Base-by-base conservation (phyloP, 352 stramenopile species). In the Pythium plurisporium region DNA sequence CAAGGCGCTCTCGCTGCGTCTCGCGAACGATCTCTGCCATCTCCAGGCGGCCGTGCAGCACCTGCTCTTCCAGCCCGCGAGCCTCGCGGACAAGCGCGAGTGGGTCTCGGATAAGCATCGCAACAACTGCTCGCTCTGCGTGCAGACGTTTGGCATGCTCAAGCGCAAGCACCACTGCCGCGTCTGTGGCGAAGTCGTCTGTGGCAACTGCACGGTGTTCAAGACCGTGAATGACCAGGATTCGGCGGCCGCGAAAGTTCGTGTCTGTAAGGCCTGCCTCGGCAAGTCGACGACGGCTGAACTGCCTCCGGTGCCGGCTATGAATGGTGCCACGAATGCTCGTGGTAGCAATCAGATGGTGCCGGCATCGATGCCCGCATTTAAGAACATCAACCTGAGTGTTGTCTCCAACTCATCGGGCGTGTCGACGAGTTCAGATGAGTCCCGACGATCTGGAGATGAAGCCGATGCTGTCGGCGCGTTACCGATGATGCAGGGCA, bases 171-270 rank as follows among this genome's bases (percentile, higher is more conserved):
- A 96, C 55, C 86, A 96, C 62, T 96, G 86, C 46, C 81, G 86
- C 33, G 79, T 91, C 11, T 96, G 86, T 43, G 86, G 86, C 4
- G 84, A 92, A 57, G 84, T 96, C n/a, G 84, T 96, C 17, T 96
- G 86, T 48, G 78, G 76, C 0, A 69, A 70, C 8, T 93, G 83
- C 54, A 90, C 83, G 0, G 79, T 89, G 54, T 90, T 90, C 55
- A 93, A 91, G 49, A 59, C 82, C 47, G 77, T 90, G 33, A 84
- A 71, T 31, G 70, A 69, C 15, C 70, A 85, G n/a, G 66, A 76
- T 22, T 22, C 42, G 25, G 69, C 82, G 1, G 52, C 70, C 9
- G 42, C 65, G 25, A 91, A 89, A 55, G 63, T 91, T n/a, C 83
- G 83, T 2, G 79, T 91, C 4, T 93, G 83, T 63, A 91, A 89